These are phyloP conservation scores for Solanum piurae DNA, from an alignment of 257 asterid species.

Conservation along the genomic window DNA sequence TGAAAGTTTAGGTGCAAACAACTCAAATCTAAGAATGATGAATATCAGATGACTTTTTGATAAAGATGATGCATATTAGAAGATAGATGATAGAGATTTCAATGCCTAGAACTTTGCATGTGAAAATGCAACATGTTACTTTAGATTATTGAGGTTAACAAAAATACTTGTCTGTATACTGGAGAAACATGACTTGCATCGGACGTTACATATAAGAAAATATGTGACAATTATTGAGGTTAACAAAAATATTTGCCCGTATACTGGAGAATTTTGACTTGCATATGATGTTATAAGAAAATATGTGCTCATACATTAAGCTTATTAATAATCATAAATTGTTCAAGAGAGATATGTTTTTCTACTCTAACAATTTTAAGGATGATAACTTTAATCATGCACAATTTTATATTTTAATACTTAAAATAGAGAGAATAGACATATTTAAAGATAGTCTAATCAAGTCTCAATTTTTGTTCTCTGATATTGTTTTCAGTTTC, in stretches of 20 bases:
- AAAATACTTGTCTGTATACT: not conserved
- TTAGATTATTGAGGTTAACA: not conserved
- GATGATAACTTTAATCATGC: not conserved
- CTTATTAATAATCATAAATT: not conserved
- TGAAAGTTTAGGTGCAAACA: not conserved
- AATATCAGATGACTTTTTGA: not conserved
- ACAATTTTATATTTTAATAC: not conserved
- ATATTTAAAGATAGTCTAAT: not conserved
- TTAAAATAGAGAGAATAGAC: not conserved
- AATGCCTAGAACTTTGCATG: not conserved
- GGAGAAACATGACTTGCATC: not conserved
- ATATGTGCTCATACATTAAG: not conserved
- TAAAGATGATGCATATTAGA: not conserved
- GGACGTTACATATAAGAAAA: not conserved
- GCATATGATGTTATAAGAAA: not conserved
- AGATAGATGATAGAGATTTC: not conserved
- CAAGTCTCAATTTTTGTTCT: not conserved
- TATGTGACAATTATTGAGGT: not conserved
- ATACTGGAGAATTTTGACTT: not conserved
- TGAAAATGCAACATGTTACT: not conserved
- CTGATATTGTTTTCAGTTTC: not conserved
- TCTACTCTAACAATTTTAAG: not conserved
- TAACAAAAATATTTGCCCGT: not conserved
- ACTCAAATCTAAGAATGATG: not conserved
- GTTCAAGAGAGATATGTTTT: not conserved